Evolutionary conservation across 192 early-diverging fungal species (phyloP).

Genomic region (Coemansia sp.): DNA sequence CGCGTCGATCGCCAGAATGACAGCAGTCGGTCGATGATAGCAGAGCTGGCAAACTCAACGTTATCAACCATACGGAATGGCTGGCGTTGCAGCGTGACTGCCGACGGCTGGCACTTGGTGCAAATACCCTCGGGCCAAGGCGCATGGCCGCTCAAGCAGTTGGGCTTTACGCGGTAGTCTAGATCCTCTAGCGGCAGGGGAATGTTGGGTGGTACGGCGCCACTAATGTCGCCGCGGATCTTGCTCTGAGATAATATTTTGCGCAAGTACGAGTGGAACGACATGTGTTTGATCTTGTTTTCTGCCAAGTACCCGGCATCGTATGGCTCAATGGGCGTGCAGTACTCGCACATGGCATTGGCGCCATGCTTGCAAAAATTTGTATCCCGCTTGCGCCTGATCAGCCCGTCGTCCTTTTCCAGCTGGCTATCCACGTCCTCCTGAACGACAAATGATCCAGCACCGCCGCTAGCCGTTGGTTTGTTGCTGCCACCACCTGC

Average conservation of each 20-base stretch:
- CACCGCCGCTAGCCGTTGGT: neutral
- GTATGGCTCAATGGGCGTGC: slow-evolving; percentile 70
- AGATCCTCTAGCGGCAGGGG: slow-evolving; percentile 87
- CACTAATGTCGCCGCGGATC: slow-evolving; percentile 54
- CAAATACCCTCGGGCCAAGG: slow-evolving; percentile 96
- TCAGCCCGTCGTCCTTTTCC: slow-evolving; percentile 81
- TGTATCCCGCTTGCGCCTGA: slow-evolving; percentile 75
- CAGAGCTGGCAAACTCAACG: slow-evolving; percentile 86
- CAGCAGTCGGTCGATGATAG: slow-evolving; percentile 83
- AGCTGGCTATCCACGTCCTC: slow-evolving; percentile 81
- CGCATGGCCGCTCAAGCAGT: slow-evolving; percentile 81
- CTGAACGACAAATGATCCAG: slow-evolving; percentile 45
- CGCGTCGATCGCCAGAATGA: slow-evolving; percentile 86
- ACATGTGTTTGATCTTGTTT: slow-evolving; percentile 97
- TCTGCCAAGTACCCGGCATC: slow-evolving; percentile 84
- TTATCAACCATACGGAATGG: slow-evolving; percentile 95
- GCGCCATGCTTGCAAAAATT: slow-evolving; percentile 68
- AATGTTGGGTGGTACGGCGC: slow-evolving; percentile 54
- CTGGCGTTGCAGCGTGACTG: slow-evolving; percentile 88
- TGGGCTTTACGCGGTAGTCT: slow-evolving; percentile 74
- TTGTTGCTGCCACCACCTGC: neutral
- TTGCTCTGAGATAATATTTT: slow-evolving; percentile 74
- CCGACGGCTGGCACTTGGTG: slow-evolving; percentile 95
- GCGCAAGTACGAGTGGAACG: slow-evolving; percentile 89
- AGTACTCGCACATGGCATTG: slow-evolving; percentile 52